Base-by-base conservation (phyloP, 2,329 filamentous ascomycete species). In the Tolypocladium tropicale region DNA sequence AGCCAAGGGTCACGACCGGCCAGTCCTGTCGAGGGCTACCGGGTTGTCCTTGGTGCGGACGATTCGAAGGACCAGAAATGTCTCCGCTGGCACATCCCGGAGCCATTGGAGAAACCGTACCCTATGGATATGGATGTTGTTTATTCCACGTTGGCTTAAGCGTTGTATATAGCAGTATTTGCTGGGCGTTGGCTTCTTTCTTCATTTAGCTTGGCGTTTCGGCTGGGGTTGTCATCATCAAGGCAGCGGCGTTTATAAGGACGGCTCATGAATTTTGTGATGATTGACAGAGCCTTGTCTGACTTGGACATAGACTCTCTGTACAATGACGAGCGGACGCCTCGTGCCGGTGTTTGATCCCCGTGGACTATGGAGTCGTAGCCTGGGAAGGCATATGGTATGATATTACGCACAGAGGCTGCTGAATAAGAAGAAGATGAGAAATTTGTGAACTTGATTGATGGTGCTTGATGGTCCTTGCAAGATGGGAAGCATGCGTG, bases 91-190 rank as follows among this genome's bases (percentile, higher is more conserved):
- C 68, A 71, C 53, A 69, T 74, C n/a, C 59, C 58, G 18, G 66
- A 66, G 53, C 66, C 72, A 1, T 66, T 74, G 21, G 68, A 70
- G 56, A 63, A 62, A 50, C 60, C 63, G 18, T 70, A 74, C 60
- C 70, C 72, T 4, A 65, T 66, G 51, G 66, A 69, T 34, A 71
- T 72, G 71, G 72, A 74, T 55, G 65, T 67, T 49, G 63, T 74
- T 39, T 74, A 74, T 57, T 64, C 61, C 53, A 56, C 61, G 41
- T 56, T 66, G 37, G 56, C 61, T 53, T 69, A 56, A 64, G 50
- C 36, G 30, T 50, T 55, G 43, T 50, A 30, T 25, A 50, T 50
- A n/a, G 32, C n/a, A 4, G n/a, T 30, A n/a, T 11, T 37, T 21
- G 36, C 10, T 30, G 25, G 23, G 28, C 32, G 50, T 6, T 21